A percentile compares a stretch with the other conserved stretches of the same genome.
Conservation (phyloP, 371 early-diverging fungal species). For the Entomophthora muscae region DNA sequence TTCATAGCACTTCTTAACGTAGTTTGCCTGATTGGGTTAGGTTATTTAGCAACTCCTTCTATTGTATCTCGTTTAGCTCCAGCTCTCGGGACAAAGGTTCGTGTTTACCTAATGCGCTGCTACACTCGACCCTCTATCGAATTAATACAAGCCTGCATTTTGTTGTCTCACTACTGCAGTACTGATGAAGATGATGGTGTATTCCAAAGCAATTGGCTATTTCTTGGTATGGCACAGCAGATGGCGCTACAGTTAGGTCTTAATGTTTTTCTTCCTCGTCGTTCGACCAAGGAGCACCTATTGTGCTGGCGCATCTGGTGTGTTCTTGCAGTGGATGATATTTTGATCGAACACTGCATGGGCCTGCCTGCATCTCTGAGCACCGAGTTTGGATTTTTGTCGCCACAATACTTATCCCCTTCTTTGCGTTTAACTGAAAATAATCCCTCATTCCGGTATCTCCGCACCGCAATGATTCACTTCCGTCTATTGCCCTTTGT, state of each 20-base stretch:
- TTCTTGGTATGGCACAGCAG: slow-evolving; percentile 3
- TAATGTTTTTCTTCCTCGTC: neutral
- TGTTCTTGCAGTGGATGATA: neutral
- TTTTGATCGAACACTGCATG: neutral
- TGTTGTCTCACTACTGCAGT: neutral
- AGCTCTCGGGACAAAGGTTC: neutral
- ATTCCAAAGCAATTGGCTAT: neutral
- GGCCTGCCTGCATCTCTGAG: neutral
- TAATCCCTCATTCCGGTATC: neutral
- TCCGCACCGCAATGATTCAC: neutral
- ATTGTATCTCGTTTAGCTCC: neutral
- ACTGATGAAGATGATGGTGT: neutral
- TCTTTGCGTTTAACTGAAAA: neutral
- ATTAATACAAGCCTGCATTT: neutral
- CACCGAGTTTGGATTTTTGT: neutral
- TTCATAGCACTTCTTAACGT: neutral
- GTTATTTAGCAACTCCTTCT: neutral
- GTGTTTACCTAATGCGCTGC: neutral
- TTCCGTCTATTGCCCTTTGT: neutral
- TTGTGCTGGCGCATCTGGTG: neutral
- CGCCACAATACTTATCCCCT: neutral
- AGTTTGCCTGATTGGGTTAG: neutral
- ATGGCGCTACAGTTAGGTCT: neutral
- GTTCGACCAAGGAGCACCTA: neutral
- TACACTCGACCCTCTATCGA: neutral